Percentiles rank a stretch among this genome's conserved stretches.
Conservation (phyloP, 2,329 filamentous ascomycete genomes). For the Pseudocercospora cruenta region DNA sequence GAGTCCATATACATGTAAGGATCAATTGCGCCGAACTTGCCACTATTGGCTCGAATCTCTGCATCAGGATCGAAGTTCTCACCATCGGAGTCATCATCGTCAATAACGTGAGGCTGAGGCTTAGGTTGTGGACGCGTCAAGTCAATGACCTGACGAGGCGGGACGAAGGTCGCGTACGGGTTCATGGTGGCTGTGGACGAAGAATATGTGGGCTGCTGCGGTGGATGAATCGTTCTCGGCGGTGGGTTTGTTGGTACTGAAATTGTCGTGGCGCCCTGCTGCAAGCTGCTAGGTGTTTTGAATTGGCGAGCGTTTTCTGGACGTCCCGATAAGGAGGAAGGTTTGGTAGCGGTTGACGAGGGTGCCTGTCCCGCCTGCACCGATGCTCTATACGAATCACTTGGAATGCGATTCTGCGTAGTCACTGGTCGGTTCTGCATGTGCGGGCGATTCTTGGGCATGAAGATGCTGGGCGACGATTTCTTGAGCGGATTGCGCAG, state of each 20-base stretch:
- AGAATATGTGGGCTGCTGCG: conserved; percentile 57
- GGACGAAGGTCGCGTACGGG: conserved; percentile 23
- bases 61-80: conserved; percentile 54
- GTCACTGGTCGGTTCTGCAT: conserved; percentile 17
- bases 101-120: conserved; percentile 10
- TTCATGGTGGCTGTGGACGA: conserved; percentile 43
- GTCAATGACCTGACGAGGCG: conserved; percentile 50
- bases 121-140: conserved; percentile 42
- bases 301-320: conserved; percentile 39
- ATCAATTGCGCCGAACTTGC: conserved; percentile 58
- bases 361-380: background rate
- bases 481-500: conserved; percentile 51
- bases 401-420: conserved; percentile 17
- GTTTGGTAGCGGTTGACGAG: conserved; percentile 5
- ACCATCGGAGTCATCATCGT: conserved; percentile 41
- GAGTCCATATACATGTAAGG: conserved; percentile 69
- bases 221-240: conserved; percentile 53
- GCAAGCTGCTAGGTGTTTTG: conserved; percentile 20
- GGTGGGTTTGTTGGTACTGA: conserved; percentile 50
- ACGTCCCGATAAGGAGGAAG: conserved; percentile 29
- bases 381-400: conserved; percentile 9
- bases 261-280: conserved; percentile 20
- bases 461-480: conserved; percentile 33
- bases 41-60: conserved; percentile 49
- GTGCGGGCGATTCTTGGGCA: conserved; percentile 28